Conservation (phyloP, 352 stramenopile species). For the Phytophthora chlamydospora region DNA sequence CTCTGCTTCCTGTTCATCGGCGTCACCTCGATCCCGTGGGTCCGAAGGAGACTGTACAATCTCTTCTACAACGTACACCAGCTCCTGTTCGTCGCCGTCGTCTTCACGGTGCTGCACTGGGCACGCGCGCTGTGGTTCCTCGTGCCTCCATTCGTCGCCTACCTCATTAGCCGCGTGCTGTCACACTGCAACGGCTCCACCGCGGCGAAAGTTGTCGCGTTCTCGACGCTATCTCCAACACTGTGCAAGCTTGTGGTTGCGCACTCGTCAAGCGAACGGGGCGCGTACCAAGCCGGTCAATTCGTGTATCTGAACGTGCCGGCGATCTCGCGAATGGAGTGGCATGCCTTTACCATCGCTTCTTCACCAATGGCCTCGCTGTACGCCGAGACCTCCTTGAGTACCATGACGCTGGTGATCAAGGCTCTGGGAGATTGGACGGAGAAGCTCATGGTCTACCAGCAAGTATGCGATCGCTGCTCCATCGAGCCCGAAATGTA, state of each 20-base stretch:
- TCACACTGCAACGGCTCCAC: slow-evolving; percentile 35
- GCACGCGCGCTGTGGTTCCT: slow-evolving; percentile 39
- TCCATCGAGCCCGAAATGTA: slow-evolving; percentile 38
- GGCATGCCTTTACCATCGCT: slow-evolving; percentile 57
- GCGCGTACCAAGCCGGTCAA: slow-evolving; percentile 38
- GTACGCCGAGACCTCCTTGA: slow-evolving; percentile 7
- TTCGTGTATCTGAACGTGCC: slow-evolving; percentile 57
- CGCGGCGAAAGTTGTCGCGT: slow-evolving; percentile 28
- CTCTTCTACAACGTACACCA: slow-evolving; percentile 56
- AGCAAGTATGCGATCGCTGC: slow-evolving; percentile 23
- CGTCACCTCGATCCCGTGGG: slow-evolving; percentile 42
- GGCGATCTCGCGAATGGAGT: slow-evolving; percentile 45
- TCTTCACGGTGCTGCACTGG: slow-evolving; percentile 51
- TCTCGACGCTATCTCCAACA: slow-evolving; percentile 26
- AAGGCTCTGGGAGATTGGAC: slow-evolving; percentile 59
- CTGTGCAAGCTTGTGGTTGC: slow-evolving; percentile 46
- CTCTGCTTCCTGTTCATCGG: slow-evolving; percentile 48
- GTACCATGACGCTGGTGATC: slow-evolving; percentile 45
- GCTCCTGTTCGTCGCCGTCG: slow-evolving; percentile 42
- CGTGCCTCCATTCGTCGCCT: slow-evolving; percentile 38
- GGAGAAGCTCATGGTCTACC: slow-evolving; percentile 39
- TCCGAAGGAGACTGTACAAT: slow-evolving; percentile 46
- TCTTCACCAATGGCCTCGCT: slow-evolving; percentile 36
- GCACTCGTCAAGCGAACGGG: background rate
- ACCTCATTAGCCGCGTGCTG: slow-evolving; percentile 40